Evolutionary conservation across 306 rosid species (phyloP).

Genomic region (Acacia crassicarpa): DNA sequence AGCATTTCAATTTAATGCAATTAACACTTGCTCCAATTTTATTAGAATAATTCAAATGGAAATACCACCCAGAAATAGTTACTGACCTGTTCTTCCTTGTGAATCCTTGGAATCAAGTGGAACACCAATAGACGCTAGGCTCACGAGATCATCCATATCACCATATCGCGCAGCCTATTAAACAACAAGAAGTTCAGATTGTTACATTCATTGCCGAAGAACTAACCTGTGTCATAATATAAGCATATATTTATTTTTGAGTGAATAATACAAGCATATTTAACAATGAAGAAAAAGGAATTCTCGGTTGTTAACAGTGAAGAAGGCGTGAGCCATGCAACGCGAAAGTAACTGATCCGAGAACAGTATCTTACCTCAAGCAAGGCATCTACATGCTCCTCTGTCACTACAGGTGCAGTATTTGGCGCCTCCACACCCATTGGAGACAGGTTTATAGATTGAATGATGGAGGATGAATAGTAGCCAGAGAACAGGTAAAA

Average conservation of each 20-base stretch:
- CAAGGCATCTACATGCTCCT: slow-evolving; percentile 54
- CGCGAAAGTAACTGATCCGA: neutral
- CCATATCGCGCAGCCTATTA: slow-evolving; percentile 74
- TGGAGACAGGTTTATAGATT: neutral
- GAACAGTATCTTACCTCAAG: slow-evolving; percentile 42
- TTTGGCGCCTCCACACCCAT: slow-evolving; percentile 48
- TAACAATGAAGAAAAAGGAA: neutral
- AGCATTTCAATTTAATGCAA: neutral
- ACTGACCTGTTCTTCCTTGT: slow-evolving; percentile 67
- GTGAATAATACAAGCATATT: neutral
- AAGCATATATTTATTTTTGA: neutral
- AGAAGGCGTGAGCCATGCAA: neutral
- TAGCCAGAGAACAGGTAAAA: neutral
- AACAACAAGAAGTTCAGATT: neutral
- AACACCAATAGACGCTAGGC: slow-evolving; percentile 57
- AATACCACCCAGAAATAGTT: neutral
- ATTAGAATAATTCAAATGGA: neutral
- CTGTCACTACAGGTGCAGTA: slow-evolving; percentile 21
- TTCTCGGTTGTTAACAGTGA: neutral
- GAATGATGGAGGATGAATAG: neutral
- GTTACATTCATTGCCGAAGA: neutral
- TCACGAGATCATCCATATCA: slow-evolving; percentile 62
- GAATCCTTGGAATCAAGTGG: slow-evolving; percentile 74
- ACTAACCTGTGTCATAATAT: neutral
- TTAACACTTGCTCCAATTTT: neutral